Evolutionary conservation across 2,329 filamentous ascomycete genomes (phyloP).

Genomic region (Venturia pyrina): DNA sequence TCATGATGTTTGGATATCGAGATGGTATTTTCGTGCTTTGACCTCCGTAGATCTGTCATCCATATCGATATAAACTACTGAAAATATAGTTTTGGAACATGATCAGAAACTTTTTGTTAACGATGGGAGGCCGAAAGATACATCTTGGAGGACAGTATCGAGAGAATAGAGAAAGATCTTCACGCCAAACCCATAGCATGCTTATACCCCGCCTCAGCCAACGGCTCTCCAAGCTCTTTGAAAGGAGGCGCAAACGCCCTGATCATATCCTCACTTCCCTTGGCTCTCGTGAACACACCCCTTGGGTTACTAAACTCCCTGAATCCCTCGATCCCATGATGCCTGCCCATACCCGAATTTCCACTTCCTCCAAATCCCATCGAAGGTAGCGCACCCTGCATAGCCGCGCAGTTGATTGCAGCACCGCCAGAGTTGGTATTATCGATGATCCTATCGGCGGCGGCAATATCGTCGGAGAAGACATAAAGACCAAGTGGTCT

Average conservation of each 20-base stretch:
- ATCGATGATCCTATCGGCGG: constrained; percentile 9
- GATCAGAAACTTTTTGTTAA: no score
- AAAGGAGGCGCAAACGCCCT: constrained; percentile 8
- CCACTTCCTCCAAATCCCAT: constrained; percentile 11
- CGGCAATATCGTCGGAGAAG: constrained; percentile 7
- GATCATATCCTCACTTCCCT: neutral
- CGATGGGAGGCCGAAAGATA: no score
- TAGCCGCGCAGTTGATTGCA: constrained; percentile 11
- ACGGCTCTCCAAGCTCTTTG: constrained; percentile 1
- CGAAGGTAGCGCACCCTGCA: constrained; percentile 10
- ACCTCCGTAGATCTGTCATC: no score
- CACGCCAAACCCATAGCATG: constrained; percentile 9
- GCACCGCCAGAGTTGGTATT: constrained; percentile 11
- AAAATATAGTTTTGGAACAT: no score
- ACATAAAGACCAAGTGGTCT: constrained; percentile 12
- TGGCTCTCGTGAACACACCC: constrained; percentile 1
- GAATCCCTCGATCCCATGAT: constrained; percentile 11
- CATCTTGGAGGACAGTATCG: no score
- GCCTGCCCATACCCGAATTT: constrained; percentile 9
- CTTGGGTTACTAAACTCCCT: constrained; percentile 11
- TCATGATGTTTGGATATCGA: no score
- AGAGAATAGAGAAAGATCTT: neutral
- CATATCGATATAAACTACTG: no score
- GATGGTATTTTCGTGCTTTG: no score
- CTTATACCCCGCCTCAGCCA: constrained; percentile 11